Base-by-base conservation (phyloP, 208 protist species). In the Tetramitus jugosus region DNA sequence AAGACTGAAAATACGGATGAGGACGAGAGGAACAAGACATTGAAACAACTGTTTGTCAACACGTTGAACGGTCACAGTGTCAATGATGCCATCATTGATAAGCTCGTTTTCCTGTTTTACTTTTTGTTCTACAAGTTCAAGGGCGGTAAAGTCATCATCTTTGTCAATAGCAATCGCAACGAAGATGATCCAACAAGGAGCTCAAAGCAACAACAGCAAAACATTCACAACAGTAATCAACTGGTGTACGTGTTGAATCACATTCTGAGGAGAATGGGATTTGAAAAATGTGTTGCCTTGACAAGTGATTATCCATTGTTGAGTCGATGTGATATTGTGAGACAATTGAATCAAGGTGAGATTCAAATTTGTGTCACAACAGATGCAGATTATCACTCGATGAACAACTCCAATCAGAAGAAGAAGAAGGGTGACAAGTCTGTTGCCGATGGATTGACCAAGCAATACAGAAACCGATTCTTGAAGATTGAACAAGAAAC, bases 321-420 rank as follows among this genome's bases (percentile, higher is more conserved):
- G 7, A 14, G n/a, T 71, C 43, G 35, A 71, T 35, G 43, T 35
- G 65, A 71, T 71, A 71, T 71, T 71, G 49, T 71, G 43, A 49
- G 49, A 20, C 13, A 14, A 71, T 71, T 71, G 3, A 71, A 71
- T n/a, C 17, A 29, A 33, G 35, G 35, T 35, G n/a, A 71, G 33
- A 49, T 49, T 71, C 35, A 42, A 49, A 40, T 49, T 49, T 46
- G 43, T 0, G 31, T 71, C 17, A 35, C n/a, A 4, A 71, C 39
- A 17, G 35, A 37, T 17, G 49, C 49, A 26, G 49, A 20, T 56
- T 26, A 26, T 20, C 29, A 71, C 14, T 26, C 10, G 35, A 71
- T 31, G 40, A 10, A 35, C 3, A 71, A 3, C 23, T 6, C 35
- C 4, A 42, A 33, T 13, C 37, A 40, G 62, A 45, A 31, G 62